A percentile compares a stretch with the other conserved stretches of the same genome.
Conservation (phyloP, 345 rosid genomes). For the Dimocarpus longan region DNA sequence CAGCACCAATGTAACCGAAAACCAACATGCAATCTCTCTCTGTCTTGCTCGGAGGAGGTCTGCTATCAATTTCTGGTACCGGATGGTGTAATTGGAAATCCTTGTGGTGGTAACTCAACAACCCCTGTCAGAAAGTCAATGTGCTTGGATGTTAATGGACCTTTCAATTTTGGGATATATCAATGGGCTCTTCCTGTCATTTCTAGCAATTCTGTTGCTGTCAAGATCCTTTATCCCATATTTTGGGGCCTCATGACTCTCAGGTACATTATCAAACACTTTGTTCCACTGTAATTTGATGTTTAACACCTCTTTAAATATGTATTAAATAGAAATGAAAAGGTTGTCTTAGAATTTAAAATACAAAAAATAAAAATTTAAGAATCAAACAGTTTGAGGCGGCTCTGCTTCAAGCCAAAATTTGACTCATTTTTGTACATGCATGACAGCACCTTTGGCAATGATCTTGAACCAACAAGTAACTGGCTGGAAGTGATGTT, state of each 20-base stretch:
- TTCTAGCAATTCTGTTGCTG: slow-evolving; percentile 52
- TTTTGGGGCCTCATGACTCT: slow-evolving; percentile 70
- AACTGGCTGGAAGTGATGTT: slow-evolving; percentile 56
- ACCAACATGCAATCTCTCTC: slow-evolving; percentile 33
- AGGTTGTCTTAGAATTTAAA: too few species aligned
- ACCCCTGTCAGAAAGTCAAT: slow-evolving; percentile 26
- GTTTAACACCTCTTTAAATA: too few species aligned
- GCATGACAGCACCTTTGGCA: slow-evolving; percentile 53
- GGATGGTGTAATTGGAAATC: slow-evolving; percentile 21
- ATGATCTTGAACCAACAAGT: slow-evolving; percentile 63
- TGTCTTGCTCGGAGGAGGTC: slow-evolving; percentile 47
- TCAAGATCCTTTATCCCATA: slow-evolving; percentile 62
- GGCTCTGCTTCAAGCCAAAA: too few species aligned
- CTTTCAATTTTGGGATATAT: slow-evolving; percentile 58
- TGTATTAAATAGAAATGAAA: too few species aligned
- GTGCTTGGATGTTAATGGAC: slow-evolving; percentile 52
- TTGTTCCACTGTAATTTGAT: neutral
- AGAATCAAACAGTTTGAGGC: too few species aligned
- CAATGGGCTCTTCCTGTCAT: slow-evolving; percentile 54
- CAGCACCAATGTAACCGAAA: slow-evolving; percentile 38
- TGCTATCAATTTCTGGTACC: slow-evolving; percentile 45
- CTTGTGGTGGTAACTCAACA: slow-evolving; percentile 35
- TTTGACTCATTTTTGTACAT: neutral
- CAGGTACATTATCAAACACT: slow-evolving; percentile 35
- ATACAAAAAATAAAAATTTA: too few species aligned